Conservation (phyloP, 2,329 filamentous ascomycete genomes). For the Penicillium hesseltinei region DNA sequence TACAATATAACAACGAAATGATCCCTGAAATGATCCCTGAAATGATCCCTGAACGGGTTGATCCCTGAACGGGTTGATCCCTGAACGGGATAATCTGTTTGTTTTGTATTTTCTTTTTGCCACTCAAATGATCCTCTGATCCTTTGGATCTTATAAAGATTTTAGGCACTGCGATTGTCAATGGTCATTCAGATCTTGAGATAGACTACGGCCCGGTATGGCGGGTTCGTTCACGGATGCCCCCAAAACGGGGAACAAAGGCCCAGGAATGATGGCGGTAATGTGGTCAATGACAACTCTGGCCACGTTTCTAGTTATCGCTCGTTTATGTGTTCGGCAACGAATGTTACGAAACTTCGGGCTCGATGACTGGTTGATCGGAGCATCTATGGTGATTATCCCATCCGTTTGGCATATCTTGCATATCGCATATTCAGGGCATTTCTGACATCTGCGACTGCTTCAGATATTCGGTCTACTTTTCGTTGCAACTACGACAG, state of each 20-base stretch:
- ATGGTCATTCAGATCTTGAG: background rate
- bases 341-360: slow-evolving; percentile 33
- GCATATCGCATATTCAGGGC: background rate
- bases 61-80: background rate
- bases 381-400: slow-evolving; percentile 29
- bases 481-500: slow-evolving; percentile 34
- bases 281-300: slow-evolving; percentile 32
- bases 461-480: slow-evolving; percentile 35
- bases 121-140: background rate
- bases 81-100: background rate
- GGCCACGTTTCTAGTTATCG: slow-evolving; percentile 29
- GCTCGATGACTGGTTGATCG: slow-evolving; percentile 39
- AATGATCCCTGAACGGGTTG: too few species aligned
- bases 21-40: background rate
- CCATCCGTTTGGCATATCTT: background rate
- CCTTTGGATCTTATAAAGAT: background rate
- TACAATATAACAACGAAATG: background rate
- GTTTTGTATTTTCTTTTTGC: background rate
- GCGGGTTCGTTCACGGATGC: background rate
- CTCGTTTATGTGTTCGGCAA: slow-evolving; percentile 32
- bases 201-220: background rate
- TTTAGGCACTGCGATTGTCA: background rate
- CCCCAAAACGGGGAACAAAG: slow-evolving; percentile 10
- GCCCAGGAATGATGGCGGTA: slow-evolving; percentile 31
- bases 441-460: background rate